phyloP scores from a whole-genome alignment of 306 rosid species.

The Hylodesmum podocarpum region DNA sequence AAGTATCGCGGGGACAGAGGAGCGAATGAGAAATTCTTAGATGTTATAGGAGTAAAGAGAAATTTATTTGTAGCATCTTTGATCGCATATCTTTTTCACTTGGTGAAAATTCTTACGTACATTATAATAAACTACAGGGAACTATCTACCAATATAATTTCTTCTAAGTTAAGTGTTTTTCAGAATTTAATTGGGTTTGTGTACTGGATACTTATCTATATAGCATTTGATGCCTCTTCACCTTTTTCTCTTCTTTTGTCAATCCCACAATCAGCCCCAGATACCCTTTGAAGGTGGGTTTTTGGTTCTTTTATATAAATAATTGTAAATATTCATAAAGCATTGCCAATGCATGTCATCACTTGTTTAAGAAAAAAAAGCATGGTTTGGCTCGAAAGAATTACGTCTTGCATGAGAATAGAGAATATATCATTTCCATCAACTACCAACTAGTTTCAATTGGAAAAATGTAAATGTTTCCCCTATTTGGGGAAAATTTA shows the following conservation, averaged over 20 bases:
- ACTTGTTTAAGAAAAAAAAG: background rate
- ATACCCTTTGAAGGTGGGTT: slow-evolving; percentile 13
- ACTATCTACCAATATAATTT: background rate
- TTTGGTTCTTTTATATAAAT: background rate
- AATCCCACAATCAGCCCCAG: background rate
- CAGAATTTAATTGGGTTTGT: background rate
- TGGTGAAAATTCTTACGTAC: background rate
- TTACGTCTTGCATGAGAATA: background rate
- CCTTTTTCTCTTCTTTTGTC: slow-evolving; percentile 11
- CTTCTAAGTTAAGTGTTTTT: background rate
- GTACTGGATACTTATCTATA: slow-evolving; percentile 20
- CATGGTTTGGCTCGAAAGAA: background rate
- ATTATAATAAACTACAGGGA: background rate
- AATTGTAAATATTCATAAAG: background rate
- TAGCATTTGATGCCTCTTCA: slow-evolving; percentile 46
- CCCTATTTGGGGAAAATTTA: no score
- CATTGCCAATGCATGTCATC: background rate
- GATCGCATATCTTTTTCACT: background rate
- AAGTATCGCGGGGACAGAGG: background rate
- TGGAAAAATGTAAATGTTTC: no score
- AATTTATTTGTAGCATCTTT: background rate
- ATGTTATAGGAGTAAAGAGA: background rate
- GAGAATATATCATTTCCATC: background rate
- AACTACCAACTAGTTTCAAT: background rate
- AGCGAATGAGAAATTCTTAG: background rate